A percentile compares a stretch with the other conserved stretches of the same genome.
phyloP scores from a whole-genome alignment of 2,329 filamentous ascomycete genomes.

The Lecanosticta acicola region DNA sequence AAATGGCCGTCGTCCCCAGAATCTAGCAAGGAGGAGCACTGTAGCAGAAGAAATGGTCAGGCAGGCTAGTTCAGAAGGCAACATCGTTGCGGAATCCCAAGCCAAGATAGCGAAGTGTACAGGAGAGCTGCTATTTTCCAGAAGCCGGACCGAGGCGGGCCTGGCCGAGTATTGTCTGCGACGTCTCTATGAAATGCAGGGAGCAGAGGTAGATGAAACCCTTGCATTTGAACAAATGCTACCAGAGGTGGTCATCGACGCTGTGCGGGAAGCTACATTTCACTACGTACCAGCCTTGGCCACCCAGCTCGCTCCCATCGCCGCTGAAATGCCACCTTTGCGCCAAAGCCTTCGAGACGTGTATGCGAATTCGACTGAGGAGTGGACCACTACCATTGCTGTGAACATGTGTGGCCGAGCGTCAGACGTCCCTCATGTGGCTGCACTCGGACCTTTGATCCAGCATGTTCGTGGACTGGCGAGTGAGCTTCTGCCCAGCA shows the following conservation, averaged over 20 bases:
- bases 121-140: conserved; percentile 19
- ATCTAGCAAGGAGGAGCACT: too few relatives aligned
- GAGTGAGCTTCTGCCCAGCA: conserved; percentile 62
- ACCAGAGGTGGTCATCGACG: conserved; percentile 20
- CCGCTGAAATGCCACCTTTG: conserved; percentile 7
- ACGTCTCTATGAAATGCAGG: conserved; percentile 13
- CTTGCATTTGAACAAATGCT: conserved; percentile 27
- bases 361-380: conserved; percentile 10
- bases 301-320: neutral
- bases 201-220: conserved; percentile 16
- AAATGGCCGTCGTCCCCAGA: conserved; percentile 25
- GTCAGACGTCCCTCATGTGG: conserved; percentile 61
- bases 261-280: conserved; percentile 22
- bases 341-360: conserved; percentile 17
- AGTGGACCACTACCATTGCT: conserved; percentile 26
- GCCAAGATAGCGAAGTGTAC: conserved; percentile 35
- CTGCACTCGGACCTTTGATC: conserved; percentile 62
- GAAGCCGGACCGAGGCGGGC: conserved; percentile 37
- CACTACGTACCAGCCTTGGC: conserved; percentile 23
- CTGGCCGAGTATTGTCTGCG: conserved; percentile 40
- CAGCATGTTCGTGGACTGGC: conserved; percentile 63
- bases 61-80: neutral
- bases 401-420: conserved; percentile 46
- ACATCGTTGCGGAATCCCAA: conserved; percentile 24
- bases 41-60: neutral